Evolutionary conservation across 2,329 filamentous ascomycete genomes (phyloP), one percentile per base, ranked within the genome.

Genomic region (Cytospora paraplurivora): DNA sequence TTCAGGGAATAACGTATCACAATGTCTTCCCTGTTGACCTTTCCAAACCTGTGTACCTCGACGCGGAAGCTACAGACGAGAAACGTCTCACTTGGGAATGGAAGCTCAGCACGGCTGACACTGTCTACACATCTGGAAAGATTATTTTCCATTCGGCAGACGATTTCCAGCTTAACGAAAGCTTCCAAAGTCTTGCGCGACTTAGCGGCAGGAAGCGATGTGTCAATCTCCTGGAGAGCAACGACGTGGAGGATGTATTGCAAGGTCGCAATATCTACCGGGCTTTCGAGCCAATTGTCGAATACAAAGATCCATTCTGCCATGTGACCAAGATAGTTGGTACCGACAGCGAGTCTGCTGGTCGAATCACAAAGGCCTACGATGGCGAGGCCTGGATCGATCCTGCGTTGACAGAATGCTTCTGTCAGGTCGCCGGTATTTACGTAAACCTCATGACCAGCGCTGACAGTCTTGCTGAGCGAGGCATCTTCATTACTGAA

Each of bases 241-340:
- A 56, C 27, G 34, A 69, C 41, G 65, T 51, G 59, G 69, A 71
- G 17, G 74, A 77, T 7, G 69, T 73, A n/a, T 50, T 79, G 21
- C 71, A 74, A 51, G 73, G 73, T 5, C 71, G 71, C 7, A 74
- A 73, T 63, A 73, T 80, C 11, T 81, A 81, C 68, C 67, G 69
- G 10, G 69, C 71, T 2, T 76, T 79, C 62, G 62, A 64, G 0
- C 67, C 72, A 0, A 68, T 79, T n/a, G 73, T 79, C 21, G 70
- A 76, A 54, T 78, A 75, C 62, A 65, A 63, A 2, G 63, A 68
- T 6, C 8, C 65, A 3, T 79, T 75, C 66, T 71, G 64, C 0
- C 73, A 74, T 1, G 59, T 79, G 7, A 62, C 60, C 19, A 70
- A 68, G 34, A 62, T 79, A 0, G 71, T 72, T 2, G 69, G 71